Percentiles rank a stretch among this genome's conserved stretches.
Evolutionary conservation across 768 basidiomycete species (phyloP).

Genomic region (Cystofilobasidium ferigula): DNA sequence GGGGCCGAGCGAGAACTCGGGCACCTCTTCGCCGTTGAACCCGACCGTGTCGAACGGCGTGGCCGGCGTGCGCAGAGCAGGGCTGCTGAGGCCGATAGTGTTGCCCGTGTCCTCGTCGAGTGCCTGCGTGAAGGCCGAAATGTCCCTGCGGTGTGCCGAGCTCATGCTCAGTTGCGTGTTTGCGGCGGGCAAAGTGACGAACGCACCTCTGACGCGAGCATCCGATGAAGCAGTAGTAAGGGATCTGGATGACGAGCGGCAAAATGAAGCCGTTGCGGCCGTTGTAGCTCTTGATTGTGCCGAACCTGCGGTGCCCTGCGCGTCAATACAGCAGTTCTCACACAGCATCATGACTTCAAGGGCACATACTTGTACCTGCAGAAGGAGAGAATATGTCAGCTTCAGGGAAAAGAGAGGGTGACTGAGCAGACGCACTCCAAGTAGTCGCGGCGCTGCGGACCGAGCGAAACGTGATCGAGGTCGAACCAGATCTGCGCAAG

Average conservation of each 20-base stretch:
- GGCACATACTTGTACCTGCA: no score
- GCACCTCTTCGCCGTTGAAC: conserved; percentile 21
- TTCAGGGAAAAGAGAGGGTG: neutral
- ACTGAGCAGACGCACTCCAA: conserved; percentile 42
- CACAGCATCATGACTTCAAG: no score
- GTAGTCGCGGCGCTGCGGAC: conserved; percentile 54
- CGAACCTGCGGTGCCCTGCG: conserved; percentile 41
- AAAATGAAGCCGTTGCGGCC: conserved; percentile 59
- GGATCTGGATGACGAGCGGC: conserved; percentile 57
- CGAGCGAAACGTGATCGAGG: conserved; percentile 41
- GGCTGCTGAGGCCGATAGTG: conserved; percentile 31
- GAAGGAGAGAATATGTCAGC: neutral
- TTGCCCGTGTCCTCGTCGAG: conserved; percentile 51
- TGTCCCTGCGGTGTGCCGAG: neutral
- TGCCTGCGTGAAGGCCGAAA: conserved; percentile 41
- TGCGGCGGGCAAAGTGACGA: neutral
- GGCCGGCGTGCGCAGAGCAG: conserved; percentile 35
- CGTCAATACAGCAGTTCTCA: no score
- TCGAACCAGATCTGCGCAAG: conserved; percentile 39
- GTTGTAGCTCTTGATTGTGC: conserved; percentile 63
- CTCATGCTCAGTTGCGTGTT: neutral
- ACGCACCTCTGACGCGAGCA: conserved; percentile 55
- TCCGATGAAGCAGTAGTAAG: conserved; percentile 67
- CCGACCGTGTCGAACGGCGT: conserved; percentile 32
- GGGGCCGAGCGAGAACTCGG: conserved; percentile 31